Evolutionary conservation across 768 basidiomycete species (phyloP).

Genomic region (Pholiota conissans): DNA sequence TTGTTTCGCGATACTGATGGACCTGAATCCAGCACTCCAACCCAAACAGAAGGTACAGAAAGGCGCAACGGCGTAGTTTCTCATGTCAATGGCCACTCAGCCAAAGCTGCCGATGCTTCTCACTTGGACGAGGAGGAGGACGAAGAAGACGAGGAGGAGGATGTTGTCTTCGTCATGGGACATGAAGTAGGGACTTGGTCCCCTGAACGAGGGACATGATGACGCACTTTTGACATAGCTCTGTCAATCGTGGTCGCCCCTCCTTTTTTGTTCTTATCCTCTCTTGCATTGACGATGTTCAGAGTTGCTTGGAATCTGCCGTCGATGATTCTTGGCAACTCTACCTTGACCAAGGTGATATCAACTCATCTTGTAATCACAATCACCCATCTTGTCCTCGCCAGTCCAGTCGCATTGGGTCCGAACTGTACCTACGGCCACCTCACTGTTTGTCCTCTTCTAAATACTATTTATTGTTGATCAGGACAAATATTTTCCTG

Average conservation of each 20-base stretch:
- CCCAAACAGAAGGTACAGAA: neutral
- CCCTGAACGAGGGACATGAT: slow-evolving; percentile 3
- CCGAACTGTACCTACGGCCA: neutral
- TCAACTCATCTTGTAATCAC: neutral
- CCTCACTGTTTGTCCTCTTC: neutral
- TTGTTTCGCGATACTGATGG: too few species aligned
- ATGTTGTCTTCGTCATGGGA: slow-evolving; percentile 10
- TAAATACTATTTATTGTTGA: neutral
- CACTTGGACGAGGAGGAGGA: neutral
- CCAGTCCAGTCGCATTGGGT: neutral
- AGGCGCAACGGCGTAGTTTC: neutral
- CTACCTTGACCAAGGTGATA: neutral
- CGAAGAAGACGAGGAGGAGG: slow-evolving; percentile 9
- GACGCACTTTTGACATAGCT: too few species aligned
- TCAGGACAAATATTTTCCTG: neutral
- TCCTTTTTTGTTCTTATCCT: too few species aligned
- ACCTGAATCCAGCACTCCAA: too few species aligned
- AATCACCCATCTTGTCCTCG: neutral
- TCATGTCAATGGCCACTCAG: neutral
- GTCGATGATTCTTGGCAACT: neutral
- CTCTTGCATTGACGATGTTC: neutral
- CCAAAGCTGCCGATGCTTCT: neutral
- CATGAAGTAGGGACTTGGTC: slow-evolving; percentile 8
- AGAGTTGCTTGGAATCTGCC: neutral
- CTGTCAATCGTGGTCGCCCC: too few species aligned